These are phyloP conservation scores for Lachancea kluyveri DNA, from an alignment of 805 yeast genomes.

Conservation along the genomic window DNA sequence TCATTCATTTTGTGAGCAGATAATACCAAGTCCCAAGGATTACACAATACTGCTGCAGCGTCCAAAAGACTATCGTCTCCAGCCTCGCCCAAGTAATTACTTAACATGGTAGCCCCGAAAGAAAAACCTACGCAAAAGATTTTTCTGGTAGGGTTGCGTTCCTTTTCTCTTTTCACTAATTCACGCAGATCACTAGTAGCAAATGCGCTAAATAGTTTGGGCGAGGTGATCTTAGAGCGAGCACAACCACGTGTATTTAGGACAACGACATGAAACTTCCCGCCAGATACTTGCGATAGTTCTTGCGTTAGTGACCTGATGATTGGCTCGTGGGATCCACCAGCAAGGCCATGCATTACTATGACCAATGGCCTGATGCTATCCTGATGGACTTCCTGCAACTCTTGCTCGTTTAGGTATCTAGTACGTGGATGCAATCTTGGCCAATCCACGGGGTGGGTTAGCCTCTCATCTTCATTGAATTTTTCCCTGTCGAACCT, in stretches of 20 bases:
- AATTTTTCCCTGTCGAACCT: conserved; percentile 25
- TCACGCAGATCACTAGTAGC: conserved; percentile 66
- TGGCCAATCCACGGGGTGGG: conserved; percentile 47
- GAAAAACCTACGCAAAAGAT: conserved; percentile 66
- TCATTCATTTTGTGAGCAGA: conserved; percentile 40
- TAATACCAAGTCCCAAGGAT: conserved; percentile 69
- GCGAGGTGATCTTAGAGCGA: conserved; percentile 63
- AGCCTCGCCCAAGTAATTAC: conserved; percentile 69
- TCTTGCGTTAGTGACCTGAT: conserved; percentile 48
- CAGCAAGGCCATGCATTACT: conserved; percentile 67
- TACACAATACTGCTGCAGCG: conserved; percentile 54
- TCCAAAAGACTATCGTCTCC: conserved; percentile 44
- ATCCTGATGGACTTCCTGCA: conserved; percentile 31
- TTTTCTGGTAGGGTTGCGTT: conserved; percentile 53
- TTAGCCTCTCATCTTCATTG: conserved; percentile 33
- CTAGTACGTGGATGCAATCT: conserved; percentile 64
- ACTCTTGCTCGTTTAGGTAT: conserved; percentile 44
- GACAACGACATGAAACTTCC: conserved; percentile 51
- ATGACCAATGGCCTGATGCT: conserved; percentile 48
- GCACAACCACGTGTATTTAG: conserved; percentile 74
- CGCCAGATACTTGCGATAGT: conserved; percentile 35
- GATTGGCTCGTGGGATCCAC: conserved; percentile 75
- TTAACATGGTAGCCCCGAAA: conserved; percentile 60
- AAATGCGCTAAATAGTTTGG: conserved; percentile 58
- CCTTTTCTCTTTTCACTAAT: conserved; percentile 43